A percentile compares a stretch with the other conserved stretches of the same genome.
Conservation (phyloP, 2,329 filamentous ascomycete species). For the Zopfia rhizophila region DNA sequence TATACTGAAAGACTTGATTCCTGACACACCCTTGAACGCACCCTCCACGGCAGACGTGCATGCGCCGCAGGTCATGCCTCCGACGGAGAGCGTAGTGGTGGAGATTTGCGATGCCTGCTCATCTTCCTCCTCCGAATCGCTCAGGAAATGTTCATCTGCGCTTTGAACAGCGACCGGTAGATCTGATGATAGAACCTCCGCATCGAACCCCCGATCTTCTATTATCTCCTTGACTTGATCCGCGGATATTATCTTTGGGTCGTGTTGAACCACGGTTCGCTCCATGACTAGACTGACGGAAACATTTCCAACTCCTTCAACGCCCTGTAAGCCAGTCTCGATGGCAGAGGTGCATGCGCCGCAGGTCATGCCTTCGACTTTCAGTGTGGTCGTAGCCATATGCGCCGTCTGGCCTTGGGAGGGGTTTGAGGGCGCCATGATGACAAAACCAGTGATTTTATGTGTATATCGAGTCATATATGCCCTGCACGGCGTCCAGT, state of each 20-base stretch:
- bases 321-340: conserved; percentile 85
- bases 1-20: conserved; percentile 80
- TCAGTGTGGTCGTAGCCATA: conserved; percentile 90
- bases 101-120: conserved; percentile 52
- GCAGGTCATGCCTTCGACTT: conserved; percentile 87
- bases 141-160: conserved; percentile 47
- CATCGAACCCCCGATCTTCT: conserved; percentile 92
- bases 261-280: conserved; percentile 92
- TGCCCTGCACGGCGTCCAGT: conserved; percentile 8
- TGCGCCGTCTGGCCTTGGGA: conserved; percentile 54
- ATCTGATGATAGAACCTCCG: conserved; percentile 85
- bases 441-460: conserved; percentile 15
- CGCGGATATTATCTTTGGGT: conserved; percentile 77
- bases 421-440: conserved; percentile 37
- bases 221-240: conserved; percentile 85
- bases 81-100: conserved; percentile 79
- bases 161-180: conserved; percentile 66
- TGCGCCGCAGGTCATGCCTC: conserved; percentile 92
- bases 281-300: conserved; percentile 96
- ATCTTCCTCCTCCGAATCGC: conserved; percentile 48
- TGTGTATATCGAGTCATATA: conserved; percentile 7
- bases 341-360: conserved; percentile 96
- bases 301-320: conserved; percentile 84
- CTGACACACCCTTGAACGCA: conserved; percentile 78
- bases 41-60: conserved; percentile 88